Evolutionary conservation across 768 basidiomycete species (phyloP).

Genomic region (Mycena rebaudengoi): DNA sequence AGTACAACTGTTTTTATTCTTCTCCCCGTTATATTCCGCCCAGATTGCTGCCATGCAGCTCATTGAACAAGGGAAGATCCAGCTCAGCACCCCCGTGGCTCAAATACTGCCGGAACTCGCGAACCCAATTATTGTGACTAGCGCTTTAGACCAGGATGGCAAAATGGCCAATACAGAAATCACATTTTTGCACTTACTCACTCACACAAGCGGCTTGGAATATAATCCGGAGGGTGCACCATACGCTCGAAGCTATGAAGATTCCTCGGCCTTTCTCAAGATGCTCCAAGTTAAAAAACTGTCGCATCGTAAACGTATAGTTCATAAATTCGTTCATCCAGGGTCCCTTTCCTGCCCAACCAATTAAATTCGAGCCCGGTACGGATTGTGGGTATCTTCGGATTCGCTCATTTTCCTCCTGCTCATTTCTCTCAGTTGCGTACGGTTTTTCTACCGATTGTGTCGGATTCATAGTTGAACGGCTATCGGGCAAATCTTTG

Average conservation of each 20-base stretch:
- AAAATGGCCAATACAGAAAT: constrained; percentile 30
- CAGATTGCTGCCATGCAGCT: constrained; percentile 44
- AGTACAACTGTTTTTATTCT: constrained; percentile 1
- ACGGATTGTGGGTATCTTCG: constrained; percentile 33
- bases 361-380: constrained; percentile 42
- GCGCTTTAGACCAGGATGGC: constrained; percentile 26
- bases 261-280: constrained; percentile 31
- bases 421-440: constrained; percentile 25
- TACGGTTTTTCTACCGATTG: constrained; percentile 42
- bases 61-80: constrained; percentile 39
- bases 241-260: constrained; percentile 23
- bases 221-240: constrained; percentile 29
- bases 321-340: not conserved
- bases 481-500: constrained; percentile 35
- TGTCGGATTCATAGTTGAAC: constrained; percentile 42
- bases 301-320: too few relatives aligned
- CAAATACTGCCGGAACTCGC: constrained; percentile 38
- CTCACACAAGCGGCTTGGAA: constrained; percentile 41
- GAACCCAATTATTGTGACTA: constrained; percentile 27
- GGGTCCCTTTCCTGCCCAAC: constrained; percentile 34
- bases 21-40: not conserved
- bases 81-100: constrained; percentile 32
- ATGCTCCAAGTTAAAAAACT: constrained; percentile 32
- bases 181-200: constrained; percentile 38
- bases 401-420: not conserved